Base-by-base conservation (phyloP, 179 eudicot genomes). In the Carnegiea gigantea region DNA sequence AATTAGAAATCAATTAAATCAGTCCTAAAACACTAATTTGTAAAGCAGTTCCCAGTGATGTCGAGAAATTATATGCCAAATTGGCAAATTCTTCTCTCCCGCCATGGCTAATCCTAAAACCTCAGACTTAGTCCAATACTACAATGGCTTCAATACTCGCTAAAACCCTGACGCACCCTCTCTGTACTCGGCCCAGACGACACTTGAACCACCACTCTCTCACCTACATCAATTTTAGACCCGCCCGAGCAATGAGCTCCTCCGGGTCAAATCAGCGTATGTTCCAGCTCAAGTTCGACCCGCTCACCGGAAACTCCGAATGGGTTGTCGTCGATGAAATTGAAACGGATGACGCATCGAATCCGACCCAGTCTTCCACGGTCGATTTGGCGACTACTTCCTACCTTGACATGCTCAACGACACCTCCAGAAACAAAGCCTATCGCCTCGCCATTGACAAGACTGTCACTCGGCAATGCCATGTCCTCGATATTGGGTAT, bases 341-440 rank as follows among this genome's bases (percentile, higher is more conserved):
- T 10, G 97, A 88, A 51, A 79, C 79, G 72, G 94, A 88, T 23
- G 87, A 85, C 78, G 33, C 33, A 40, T 49, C 73, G 57, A 80
- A 51, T 20, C 57, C 14, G 17, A 12, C 57, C 49, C 40, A 54
- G 7, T 8, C 43, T 73, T 49, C 81, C 74, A 3, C 77, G 51
- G 78, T 88, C 76, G 82, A 87, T 13, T 82, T 94, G 62, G 91
- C 92, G 0, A 81, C 90, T 5, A 93, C 98, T 30, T 93, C 94
- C 65, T 95, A 95, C 60, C 92, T 95, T 12, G 98, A 95, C 85
- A 95, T 95, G 97, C 96, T 93, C 30, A 95, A 95, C 67, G 98
- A 93, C 67, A 78, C 79, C 28, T 77, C 82, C 13, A 86, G 98
- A 70, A 95, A 93, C 86, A 83, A 51, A 67, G 98, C 93, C 26